Conservation (phyloP, 1,139 yeast genomes). For the Debaryomyces psychrophilus region DNA sequence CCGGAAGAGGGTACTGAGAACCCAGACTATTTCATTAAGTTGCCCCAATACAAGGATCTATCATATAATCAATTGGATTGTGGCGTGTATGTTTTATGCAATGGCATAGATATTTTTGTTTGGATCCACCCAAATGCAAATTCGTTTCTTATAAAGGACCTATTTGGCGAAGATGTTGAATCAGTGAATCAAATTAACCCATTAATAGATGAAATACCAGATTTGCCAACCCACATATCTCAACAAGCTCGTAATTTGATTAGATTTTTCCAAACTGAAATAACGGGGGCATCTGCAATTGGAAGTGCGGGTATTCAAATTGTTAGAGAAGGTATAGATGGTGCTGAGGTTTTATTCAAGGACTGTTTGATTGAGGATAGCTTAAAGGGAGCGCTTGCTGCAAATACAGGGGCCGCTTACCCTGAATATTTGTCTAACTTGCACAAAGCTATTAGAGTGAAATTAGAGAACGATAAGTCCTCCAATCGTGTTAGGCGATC, state of each 20-base stretch:
- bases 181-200: slow-evolving; percentile 50
- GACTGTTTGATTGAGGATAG: slow-evolving; percentile 75
- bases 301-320: slow-evolving; percentile 55
- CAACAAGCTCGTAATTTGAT: slow-evolving; percentile 68
- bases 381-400: slow-evolving; percentile 30
- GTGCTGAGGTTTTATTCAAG: slow-evolving; percentile 58
- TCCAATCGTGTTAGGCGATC: slow-evolving; percentile 37
- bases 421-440: slow-evolving; percentile 62
- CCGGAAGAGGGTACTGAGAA: slow-evolving; percentile 37
- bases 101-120: slow-evolving; percentile 63
- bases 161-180: slow-evolving; percentile 63
- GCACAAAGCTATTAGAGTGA: slow-evolving; percentile 63
- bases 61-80: slow-evolving; percentile 55
- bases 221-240: slow-evolving; percentile 68
- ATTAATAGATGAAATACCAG: slow-evolving; percentile 68
- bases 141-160: slow-evolving; percentile 66
- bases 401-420: slow-evolving; percentile 53
- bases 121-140: slow-evolving; percentile 78
- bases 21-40: slow-evolving; percentile 51
- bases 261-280: slow-evolving; percentile 47
- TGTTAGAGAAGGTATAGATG: slow-evolving; percentile 69
- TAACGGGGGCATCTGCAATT: slow-evolving; percentile 34
- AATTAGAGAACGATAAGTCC: slow-evolving; percentile 49
- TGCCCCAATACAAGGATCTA: slow-evolving; percentile 54
- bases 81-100: slow-evolving; percentile 78